Percentiles rank a stretch among this genome's conserved stretches.
These are phyloP conservation scores for Rhodotorula sp. DNA, from an alignment of 1,284 basidiomycete species.

Conservation along the genomic window DNA sequence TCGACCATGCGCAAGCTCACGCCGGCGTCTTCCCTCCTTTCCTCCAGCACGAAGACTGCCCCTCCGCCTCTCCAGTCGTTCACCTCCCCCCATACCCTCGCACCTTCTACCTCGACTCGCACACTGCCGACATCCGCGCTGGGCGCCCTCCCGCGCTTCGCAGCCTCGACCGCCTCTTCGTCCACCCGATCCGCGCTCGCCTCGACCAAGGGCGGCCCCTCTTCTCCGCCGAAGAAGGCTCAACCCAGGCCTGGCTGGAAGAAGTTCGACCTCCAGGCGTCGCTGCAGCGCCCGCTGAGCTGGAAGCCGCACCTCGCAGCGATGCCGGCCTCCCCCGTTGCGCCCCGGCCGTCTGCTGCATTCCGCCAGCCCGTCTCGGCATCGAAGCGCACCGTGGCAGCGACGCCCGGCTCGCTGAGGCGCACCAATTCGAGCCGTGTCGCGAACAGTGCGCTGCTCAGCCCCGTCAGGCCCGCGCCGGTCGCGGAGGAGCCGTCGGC, in stretches of 20 bases:
- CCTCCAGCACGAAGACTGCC: not conserved
- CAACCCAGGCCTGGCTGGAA: conserved; percentile 27
- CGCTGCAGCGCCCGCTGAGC: conserved; percentile 16
- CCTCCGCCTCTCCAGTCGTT: not conserved
- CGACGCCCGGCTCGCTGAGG: not conserved
- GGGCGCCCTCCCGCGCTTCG: conserved; percentile 7
- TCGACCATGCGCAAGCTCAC: conserved; percentile 17
- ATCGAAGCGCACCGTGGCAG: not conserved
- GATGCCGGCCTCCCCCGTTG: not conserved
- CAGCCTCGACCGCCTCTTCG: conserved; percentile 13
- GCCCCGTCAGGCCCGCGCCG: not conserved
- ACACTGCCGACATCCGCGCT: not conserved
- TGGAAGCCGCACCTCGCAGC: conserved; percentile 10
- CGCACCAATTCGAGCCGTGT: not conserved
- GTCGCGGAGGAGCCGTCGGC: not conserved
- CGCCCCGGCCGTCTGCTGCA: not conserved
- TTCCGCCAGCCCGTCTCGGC: not conserved
- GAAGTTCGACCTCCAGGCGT: conserved; percentile 27
- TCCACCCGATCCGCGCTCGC: conserved; percentile 5
- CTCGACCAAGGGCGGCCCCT: not conserved
- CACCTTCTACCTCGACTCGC: not conserved
- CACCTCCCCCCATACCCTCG: not conserved
- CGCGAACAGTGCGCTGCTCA: conserved; percentile 1
- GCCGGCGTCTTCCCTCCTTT: not conserved
- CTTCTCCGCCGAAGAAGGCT: conserved; percentile 7